These are phyloP conservation scores for Malassezia sp. DNA, from an alignment of 1,284 basidiomycete genomes.

Conservation along the genomic window DNA sequence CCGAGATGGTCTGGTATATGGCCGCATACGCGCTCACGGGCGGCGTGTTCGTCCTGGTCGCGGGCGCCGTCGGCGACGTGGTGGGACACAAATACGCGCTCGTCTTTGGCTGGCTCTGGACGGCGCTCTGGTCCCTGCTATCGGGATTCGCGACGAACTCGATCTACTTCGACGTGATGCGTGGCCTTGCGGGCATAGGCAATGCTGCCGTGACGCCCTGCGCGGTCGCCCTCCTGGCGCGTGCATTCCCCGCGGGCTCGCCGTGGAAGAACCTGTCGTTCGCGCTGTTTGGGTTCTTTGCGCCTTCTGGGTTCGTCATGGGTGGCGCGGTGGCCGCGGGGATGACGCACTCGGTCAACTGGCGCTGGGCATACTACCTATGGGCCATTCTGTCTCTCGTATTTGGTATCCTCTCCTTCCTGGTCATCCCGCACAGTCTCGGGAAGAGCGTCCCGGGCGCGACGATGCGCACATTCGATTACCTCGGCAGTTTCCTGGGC, in stretches of 20 bases:
- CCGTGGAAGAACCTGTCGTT: slow-evolving; percentile 24
- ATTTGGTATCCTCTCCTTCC: slow-evolving; percentile 13
- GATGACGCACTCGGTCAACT: slow-evolving; percentile 14
- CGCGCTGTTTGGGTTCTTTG: slow-evolving; percentile 24
- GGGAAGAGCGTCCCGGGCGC: slow-evolving; percentile 18
- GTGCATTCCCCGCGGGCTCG: slow-evolving; percentile 20
- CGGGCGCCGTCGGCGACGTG: slow-evolving; percentile 28
- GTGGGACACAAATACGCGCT: slow-evolving; percentile 24
- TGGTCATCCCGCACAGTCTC: slow-evolving; percentile 21
- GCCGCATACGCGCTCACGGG: slow-evolving; percentile 28
- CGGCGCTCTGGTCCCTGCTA: slow-evolving; percentile 19
- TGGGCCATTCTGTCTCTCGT: slow-evolving; percentile 18
- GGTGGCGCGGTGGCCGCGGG: slow-evolving; percentile 22
- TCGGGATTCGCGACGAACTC: slow-evolving; percentile 24
- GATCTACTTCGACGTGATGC: slow-evolving; percentile 30
- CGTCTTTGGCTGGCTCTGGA: slow-evolving; percentile 22
- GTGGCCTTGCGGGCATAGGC: slow-evolving; percentile 29
- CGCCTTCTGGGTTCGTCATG: slow-evolving; percentile 30
- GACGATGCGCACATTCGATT: slow-evolving; percentile 11
- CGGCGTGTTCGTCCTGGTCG: slow-evolving; percentile 32
- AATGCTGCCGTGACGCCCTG: slow-evolving; percentile 29
- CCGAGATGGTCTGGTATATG: slow-evolving; percentile 20
- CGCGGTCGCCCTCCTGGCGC: slow-evolving; percentile 26
- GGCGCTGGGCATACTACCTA: slow-evolving; percentile 31
- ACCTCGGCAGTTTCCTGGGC: slow-evolving; percentile 22